These are phyloP conservation scores for Sphaerobolus stellatus DNA, from an alignment of 1,284 basidiomycete genomes.

Conservation along the genomic window DNA sequence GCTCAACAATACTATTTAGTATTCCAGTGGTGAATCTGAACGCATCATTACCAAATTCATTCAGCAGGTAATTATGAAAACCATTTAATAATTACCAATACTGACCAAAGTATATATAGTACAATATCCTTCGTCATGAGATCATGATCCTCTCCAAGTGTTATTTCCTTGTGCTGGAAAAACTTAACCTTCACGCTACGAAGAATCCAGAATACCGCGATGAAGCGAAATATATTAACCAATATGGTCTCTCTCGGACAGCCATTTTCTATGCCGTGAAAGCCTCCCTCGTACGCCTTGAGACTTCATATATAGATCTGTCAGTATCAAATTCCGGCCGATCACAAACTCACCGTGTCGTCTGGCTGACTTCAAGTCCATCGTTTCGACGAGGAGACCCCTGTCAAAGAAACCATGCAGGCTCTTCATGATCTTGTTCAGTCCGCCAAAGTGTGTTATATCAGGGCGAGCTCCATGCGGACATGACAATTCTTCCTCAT, in stretches of 20 bases:
- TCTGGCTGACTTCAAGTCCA: constrained; percentile 46
- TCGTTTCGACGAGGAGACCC: constrained; percentile 35
- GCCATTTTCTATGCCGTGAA: constrained; percentile 48
- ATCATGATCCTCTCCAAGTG: constrained; percentile 47
- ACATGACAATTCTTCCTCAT: constrained; percentile 44
- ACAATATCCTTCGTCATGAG: constrained; percentile 54
- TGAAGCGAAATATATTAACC: constrained; percentile 41
- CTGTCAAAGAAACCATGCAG: constrained; percentile 43
- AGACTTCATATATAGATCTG: constrained; percentile 47
- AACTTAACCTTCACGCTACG: constrained; percentile 12
- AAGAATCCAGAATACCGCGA: constrained; percentile 16
- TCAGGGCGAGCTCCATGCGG: constrained; percentile 42
- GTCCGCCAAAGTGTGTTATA: constrained; percentile 40
- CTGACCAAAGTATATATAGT: no score
- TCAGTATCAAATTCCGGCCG: background rate
- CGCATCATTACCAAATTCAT: constrained; percentile 20
- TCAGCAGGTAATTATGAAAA: constrained; percentile 15
- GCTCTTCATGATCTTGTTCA: constrained; percentile 43
- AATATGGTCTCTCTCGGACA: constrained; percentile 41
- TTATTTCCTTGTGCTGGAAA: constrained; percentile 19
- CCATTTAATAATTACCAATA: no score
- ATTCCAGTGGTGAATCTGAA: constrained; percentile 21
- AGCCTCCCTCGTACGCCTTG: constrained; percentile 41
- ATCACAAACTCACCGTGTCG: no score
- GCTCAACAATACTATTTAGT: background rate